Base-by-base conservation (phyloP, 2,329 filamentous ascomycete genomes). In the Trichoderma lentiforme region DNA sequence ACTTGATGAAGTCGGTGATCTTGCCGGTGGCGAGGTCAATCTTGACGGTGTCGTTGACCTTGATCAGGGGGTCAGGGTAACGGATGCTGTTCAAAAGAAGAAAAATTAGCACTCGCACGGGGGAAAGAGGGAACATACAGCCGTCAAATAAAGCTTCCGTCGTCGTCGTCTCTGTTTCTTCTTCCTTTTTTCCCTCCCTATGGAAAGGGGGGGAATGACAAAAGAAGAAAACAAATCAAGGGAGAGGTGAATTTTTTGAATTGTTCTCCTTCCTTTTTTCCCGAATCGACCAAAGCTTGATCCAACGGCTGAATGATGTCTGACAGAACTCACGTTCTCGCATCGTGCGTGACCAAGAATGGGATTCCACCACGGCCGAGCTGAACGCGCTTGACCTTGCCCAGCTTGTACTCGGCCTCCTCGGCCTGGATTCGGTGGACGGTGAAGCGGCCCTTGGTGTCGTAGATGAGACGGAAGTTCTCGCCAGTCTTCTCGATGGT, bases 321-420 rank as follows among this genome's bases (percentile, higher is more conserved):
- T 90, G 88, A 90, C 87, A 92, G 90, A 92, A 98, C 95, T 97
- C 90, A 99, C 95, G 96, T 99, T 94, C 96, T 93, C 88, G 96
- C 96, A 96, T 99, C 96, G 93, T 99, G 96, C 95, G 96, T 99
- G 93, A 99, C 96, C 94, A 98, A 98, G 95, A 97, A 99, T 97
- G 96, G 96, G 92, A 99, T 97, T 89, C 95, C 96, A 88, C 96
- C 97, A 87, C 94, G 95, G 90, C 96, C 96, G 82, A 99, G 91
- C 90, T 99, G 96, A 76, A 99, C 96, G 83, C 95, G 93, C 93
- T 98, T 98, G 89, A 99, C 96, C 91, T 98, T 99, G 90, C 95
- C 95, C 81, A 99, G 90, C 93, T 99, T 99, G 93, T 98, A 99
- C 89, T 96, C 92, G 81, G 95, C 95, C 93, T 99, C 96, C 90